phyloP scores from a whole-genome alignment of 495 filamentous ascomycete genomes.

The Aspergillus steynii region DNA sequence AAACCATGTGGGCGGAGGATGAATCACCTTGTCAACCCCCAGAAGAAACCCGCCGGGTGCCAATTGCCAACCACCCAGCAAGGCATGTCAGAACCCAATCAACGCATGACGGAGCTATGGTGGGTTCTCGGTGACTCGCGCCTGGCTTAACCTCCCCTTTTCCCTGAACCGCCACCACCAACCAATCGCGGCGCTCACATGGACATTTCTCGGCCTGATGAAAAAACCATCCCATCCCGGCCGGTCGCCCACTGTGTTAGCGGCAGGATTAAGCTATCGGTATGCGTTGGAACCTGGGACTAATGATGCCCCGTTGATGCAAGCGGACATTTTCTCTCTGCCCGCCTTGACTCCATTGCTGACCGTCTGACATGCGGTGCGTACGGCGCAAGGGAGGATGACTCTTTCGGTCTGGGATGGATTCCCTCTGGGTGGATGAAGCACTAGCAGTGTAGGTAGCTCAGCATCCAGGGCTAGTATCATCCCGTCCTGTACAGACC shows the following conservation, averaged over 20 bases:
- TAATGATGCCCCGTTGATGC: too few relatives aligned
- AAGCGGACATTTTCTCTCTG: neutral
- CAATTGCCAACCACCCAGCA: neutral
- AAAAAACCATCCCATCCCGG: neutral
- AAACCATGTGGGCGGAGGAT: neutral
- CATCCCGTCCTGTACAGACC: neutral
- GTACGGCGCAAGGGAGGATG: neutral
- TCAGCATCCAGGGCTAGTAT: too few relatives aligned
- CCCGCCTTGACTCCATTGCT: neutral
- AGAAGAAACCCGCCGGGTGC: neutral
- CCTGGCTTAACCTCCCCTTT: too few relatives aligned
- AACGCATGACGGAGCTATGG: neutral
- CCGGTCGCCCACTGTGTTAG: neutral
- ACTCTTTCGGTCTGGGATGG: too few relatives aligned
- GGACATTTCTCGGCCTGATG: too few relatives aligned
- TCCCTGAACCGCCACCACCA: too few relatives aligned
- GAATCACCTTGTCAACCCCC: neutral
- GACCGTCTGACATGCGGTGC: neutral
- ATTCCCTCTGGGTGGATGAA: too few relatives aligned
- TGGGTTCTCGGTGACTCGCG: neutral
- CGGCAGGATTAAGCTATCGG: neutral
- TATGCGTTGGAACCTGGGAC: neutral
- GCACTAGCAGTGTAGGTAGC: too few relatives aligned
- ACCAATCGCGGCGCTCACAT: too few relatives aligned
- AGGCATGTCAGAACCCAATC: neutral